Conservation (phyloP, 441 rosid genomes). For the Croton setiger region DNA sequence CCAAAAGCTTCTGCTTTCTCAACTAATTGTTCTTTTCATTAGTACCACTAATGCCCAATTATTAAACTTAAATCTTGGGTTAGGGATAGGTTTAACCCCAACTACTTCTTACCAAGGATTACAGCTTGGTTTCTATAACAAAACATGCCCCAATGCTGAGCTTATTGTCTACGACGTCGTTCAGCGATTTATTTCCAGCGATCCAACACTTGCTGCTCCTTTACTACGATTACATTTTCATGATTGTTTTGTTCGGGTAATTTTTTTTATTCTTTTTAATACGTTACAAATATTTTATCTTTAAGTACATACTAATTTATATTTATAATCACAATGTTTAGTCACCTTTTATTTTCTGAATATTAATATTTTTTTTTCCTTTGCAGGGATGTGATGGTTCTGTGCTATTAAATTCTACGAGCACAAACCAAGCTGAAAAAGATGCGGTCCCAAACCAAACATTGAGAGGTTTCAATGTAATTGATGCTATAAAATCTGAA, state of each 20-base stretch:
- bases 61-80: neutral
- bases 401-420: slow-evolving; percentile 36
- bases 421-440: slow-evolving; percentile 41
- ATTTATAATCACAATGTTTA: no score
- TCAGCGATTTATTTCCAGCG: slow-evolving; percentile 31
- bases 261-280: no score
- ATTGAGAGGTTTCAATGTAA: slow-evolving; percentile 35
- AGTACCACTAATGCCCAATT: slow-evolving; percentile 17
- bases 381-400: slow-evolving; percentile 63
- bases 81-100: neutral
- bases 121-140: slow-evolving; percentile 38
- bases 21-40: slow-evolving; percentile 22
- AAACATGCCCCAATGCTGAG: slow-evolving; percentile 24
- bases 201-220: slow-evolving; percentile 47
- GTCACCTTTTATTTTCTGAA: no score
- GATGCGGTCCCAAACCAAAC: slow-evolving; percentile 30
- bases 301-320: no score
- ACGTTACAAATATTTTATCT: no score
- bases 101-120: slow-evolving; percentile 22
- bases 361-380: no score
- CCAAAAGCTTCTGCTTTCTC: slow-evolving; percentile 31
- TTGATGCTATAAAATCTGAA: slow-evolving; percentile 42
- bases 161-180: slow-evolving; percentile 24
- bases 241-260: slow-evolving; percentile 73
- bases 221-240: slow-evolving; percentile 60